A percentile compares a stretch with the other conserved stretches of the same genome.
These are phyloP conservation scores for Malus fusca DNA, from an alignment of 306 rosid species.

Conservation along the genomic window DNA sequence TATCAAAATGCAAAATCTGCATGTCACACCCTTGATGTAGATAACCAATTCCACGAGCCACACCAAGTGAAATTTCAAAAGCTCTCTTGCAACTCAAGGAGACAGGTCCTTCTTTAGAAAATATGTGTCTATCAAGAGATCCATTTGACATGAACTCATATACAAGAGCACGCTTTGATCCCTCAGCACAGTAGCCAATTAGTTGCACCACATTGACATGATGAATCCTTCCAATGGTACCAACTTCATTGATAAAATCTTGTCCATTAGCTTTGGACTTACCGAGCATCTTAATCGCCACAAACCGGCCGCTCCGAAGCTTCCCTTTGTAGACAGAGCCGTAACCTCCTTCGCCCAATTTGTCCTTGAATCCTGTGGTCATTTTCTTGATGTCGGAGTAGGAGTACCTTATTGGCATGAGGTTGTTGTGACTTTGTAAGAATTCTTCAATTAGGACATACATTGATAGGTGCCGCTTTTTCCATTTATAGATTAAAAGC, in stretches of 20 bases:
- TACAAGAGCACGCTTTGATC: slow-evolving; percentile 1
- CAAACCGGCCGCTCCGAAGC: background rate
- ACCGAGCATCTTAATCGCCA: background rate
- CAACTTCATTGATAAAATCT: slow-evolving; percentile 10
- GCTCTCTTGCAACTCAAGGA: background rate
- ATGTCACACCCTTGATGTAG: background rate
- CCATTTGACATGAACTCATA: background rate
- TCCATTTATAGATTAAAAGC: background rate
- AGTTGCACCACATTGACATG: background rate
- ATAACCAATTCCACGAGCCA: background rate
- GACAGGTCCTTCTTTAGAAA: background rate
- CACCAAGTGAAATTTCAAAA: background rate
- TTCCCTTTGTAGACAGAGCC: slow-evolving; percentile 1
- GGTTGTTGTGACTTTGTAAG: background rate
- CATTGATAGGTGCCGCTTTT: background rate
- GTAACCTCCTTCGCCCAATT: background rate
- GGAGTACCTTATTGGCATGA: slow-evolving; percentile 1
- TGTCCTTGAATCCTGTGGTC: background rate
- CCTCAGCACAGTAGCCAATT: background rate
- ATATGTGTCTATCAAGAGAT: slow-evolving; percentile 1
- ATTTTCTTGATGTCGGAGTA: background rate
- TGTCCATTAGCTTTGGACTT: slow-evolving; percentile 3
- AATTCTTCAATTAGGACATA: background rate
- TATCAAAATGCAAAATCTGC: slow-evolving; percentile 5
- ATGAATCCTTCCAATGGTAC: slow-evolving; percentile 3